Evolutionary conservation across 176 grass and related monocot species (phyloP).

Genomic region (Miscanthus lutarioriparius): DNA sequence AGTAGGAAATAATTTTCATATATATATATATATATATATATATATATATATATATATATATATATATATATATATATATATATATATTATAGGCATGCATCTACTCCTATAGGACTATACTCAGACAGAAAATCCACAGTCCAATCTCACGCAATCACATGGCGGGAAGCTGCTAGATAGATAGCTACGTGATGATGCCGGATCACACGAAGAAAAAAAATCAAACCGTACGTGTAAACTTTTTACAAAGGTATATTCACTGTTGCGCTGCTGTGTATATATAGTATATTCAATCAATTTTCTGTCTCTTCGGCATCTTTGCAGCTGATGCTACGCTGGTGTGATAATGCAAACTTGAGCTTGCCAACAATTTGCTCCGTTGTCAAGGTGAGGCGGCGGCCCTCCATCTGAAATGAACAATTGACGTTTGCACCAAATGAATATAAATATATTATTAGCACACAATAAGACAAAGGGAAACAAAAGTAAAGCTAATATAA

Average conservation of each 20-base stretch:
- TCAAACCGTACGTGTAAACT: not conserved
- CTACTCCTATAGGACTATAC: too few relatives aligned
- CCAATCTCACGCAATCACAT: not conserved
- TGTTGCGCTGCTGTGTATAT: not conserved
- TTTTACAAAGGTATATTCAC: not conserved
- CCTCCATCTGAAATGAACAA: slow-evolving; percentile 26
- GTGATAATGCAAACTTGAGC: slow-evolving; percentile 8
- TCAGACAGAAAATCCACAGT: too few relatives aligned
- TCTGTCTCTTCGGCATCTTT: not conserved
- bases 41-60: too few relatives aligned
- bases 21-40: too few relatives aligned
- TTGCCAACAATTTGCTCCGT: slow-evolving; percentile 42
- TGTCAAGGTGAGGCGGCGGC: not conserved
- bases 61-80: too few relatives aligned
- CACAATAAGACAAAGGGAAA: not conserved
- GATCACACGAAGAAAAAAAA: not conserved
- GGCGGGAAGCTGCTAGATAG: too few relatives aligned
- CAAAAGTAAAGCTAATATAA: too few relatives aligned
- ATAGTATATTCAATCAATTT: not conserved
- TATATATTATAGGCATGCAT: too few relatives aligned
- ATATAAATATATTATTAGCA: not conserved
- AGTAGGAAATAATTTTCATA: too few relatives aligned
- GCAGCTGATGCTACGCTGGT: not conserved
- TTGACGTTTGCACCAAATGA: not conserved
- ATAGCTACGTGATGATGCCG: too few relatives aligned